These are phyloP conservation scores for Monilinia fructicola DNA, from an alignment of 2,329 filamentous ascomycete species.

Conservation along the genomic window DNA sequence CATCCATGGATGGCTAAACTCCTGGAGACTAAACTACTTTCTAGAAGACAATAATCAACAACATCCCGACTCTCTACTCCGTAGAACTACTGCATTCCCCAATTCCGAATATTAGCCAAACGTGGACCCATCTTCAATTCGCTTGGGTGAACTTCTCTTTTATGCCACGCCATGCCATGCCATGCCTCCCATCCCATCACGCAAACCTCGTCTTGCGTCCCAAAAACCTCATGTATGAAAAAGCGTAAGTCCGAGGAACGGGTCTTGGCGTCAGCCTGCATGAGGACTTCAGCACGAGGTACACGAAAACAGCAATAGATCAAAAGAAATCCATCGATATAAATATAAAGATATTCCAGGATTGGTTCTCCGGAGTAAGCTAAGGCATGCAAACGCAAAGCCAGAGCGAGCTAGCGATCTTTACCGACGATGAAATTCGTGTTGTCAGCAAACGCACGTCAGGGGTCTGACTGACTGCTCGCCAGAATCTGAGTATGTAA, in stretches of 20 bases:
- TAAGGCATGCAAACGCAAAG: not conserved
- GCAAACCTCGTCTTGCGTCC: not conserved
- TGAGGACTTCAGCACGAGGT: constrained; percentile 16
- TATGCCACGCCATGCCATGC: not conserved
- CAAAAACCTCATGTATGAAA: not conserved
- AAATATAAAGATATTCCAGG: not conserved
- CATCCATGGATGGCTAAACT: too few relatives aligned
- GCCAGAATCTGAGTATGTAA: constrained; percentile 9
- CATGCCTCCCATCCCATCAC: not conserved
- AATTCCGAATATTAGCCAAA: not conserved
- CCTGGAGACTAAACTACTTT: not conserved
- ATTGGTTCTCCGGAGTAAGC: not conserved
- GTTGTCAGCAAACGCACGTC: constrained; percentile 26
- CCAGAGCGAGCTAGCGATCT: constrained; percentile 19
- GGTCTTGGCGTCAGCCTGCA: constrained; percentile 31
- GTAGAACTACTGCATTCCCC: too few relatives aligned
- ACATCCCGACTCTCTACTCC: too few relatives aligned
- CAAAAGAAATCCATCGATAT: too few relatives aligned
- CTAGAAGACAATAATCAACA: not conserved
- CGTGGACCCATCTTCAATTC: constrained; percentile 9
- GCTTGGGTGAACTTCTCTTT: not conserved
- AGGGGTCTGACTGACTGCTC: constrained; percentile 13
- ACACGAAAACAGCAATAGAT: not conserved
- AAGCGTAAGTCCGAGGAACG: constrained; percentile 18
- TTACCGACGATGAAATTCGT: constrained; percentile 20